Base-by-base conservation (phyloP, 306 rosid species). In the Trifolium pratense region DNA sequence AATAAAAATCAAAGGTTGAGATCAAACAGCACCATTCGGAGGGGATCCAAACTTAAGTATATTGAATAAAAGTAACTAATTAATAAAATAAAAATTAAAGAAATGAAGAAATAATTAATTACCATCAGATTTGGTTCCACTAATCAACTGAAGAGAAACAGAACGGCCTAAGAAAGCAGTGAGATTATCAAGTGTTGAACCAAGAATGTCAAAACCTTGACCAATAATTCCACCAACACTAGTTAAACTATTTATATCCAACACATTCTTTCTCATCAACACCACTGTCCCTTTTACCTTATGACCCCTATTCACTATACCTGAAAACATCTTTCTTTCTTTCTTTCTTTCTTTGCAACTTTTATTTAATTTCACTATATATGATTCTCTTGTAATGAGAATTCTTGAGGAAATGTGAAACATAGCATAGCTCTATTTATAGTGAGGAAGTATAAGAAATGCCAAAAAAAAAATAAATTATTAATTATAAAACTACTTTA, bases 251-350 rank as follows among this genome's bases (percentile, higher is more conserved):
- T 77, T 77, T n/a, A 82, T 15, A 7, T 82, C 85, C 11, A 82
- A 31, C 43, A 77, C 79, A 21, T 82, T 77, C 70, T 82, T 82
- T 3, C 70, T 16, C 85, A 73, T 82, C 82, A 82, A 55, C 39
- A 82, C 76, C 52, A 77, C 82, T 2, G 76, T 82, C 3, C 85
- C 85, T 23, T 68, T 77, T 10, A 82, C 61, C 73, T 82, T 77
- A 0, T 71, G 59, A 0, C 82, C 75, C 46, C 73, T 76, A 3
- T 75, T n/a, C 3, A 80, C 0, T 0, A 80, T 9, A 0, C 82
- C 73, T 11, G 69, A 32, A 56, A 79, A 71, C 87, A 83, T 83
- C 62, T 69, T 26, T 29, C 32, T 21, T 21, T n/a, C n/a, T n/a
- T n/a, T n/a, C n/a, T n/a, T n/a, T 21, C 25, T 29, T 29, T 29